These are phyloP conservation scores for Madurella fahalii DNA, from an alignment of 2,329 filamentous ascomycete genomes.

Conservation along the genomic window DNA sequence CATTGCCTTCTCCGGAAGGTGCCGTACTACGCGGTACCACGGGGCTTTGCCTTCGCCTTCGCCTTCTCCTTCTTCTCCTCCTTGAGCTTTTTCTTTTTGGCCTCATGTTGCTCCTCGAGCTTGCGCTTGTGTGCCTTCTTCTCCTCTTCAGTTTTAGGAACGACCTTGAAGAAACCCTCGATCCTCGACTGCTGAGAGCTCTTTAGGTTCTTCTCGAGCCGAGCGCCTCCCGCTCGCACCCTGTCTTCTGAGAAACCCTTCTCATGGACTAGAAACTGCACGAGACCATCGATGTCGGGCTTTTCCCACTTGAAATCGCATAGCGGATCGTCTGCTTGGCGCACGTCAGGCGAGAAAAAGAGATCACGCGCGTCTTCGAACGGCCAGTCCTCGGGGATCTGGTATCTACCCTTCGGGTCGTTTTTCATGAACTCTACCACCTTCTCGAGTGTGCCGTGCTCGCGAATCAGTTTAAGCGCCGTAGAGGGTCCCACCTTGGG, in stretches of 20 bases:
- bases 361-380: slow-evolving; percentile 86
- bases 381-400: slow-evolving; percentile 93
- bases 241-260: slow-evolving; percentile 97
- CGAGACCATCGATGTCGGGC: slow-evolving; percentile 83
- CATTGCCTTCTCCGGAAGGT: too few species aligned
- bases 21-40: slow-evolving; percentile 49
- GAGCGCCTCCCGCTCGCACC: slow-evolving; percentile 71
- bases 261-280: slow-evolving; percentile 85
- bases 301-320: slow-evolving; percentile 99
- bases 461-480: slow-evolving; percentile 88
- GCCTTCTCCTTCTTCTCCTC: slow-evolving; percentile 94
- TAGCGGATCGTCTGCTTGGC: slow-evolving; percentile 72
- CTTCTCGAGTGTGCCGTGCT: slow-evolving; percentile 82
- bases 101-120: slow-evolving; percentile 84
- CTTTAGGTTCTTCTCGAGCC: slow-evolving; percentile 87
- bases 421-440: slow-evolving; percentile 77
- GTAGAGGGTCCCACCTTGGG: slow-evolving; percentile 91
- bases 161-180: slow-evolving; percentile 94
- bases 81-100: slow-evolving; percentile 94
- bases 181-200: slow-evolving; percentile 83
- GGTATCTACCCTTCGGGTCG: slow-evolving; percentile 74
- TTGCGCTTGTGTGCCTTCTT: slow-evolving; percentile 86
- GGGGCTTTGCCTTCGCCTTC: slow-evolving; percentile 80
- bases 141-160: slow-evolving; percentile 83
- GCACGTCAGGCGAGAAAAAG: slow-evolving; percentile 89